phyloP scores from a whole-genome alignment of 2,329 filamentous ascomycete species.

The Phyllosticta citriasiana region DNA sequence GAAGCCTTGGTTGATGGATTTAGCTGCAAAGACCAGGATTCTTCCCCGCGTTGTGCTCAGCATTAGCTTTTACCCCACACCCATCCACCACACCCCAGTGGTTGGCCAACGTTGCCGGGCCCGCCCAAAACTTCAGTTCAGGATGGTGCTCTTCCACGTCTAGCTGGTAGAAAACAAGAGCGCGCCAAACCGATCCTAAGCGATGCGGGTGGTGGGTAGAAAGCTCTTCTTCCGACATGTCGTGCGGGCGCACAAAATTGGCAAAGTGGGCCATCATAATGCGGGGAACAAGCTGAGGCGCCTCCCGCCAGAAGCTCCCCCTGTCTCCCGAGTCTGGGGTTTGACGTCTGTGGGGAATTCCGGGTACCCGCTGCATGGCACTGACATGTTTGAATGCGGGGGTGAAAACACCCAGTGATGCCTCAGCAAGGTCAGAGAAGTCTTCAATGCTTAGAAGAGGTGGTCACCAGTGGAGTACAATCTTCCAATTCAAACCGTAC shows the following conservation, averaged over 20 bases:
- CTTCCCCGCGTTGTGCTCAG: constrained; percentile 7
- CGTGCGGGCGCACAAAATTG: neutral
- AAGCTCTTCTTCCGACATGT: neutral
- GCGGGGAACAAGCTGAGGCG: constrained; percentile 10
- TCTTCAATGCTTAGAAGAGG: neutral
- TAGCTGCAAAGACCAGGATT: constrained; percentile 5
- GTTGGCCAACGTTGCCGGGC: neutral
- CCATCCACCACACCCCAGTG: neutral
- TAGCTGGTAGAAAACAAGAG: neutral
- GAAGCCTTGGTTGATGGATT: neutral
- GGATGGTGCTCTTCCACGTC: neutral
- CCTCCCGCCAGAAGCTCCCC: neutral
- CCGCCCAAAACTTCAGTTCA: neutral
- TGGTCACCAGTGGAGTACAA: neutral
- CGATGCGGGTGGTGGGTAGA: neutral
- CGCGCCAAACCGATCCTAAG: neutral
- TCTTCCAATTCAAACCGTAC: neutral
- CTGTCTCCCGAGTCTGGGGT: neutral
- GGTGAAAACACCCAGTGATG: neutral
- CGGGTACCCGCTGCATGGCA: neutral
- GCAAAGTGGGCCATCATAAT: neutral
- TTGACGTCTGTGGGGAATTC: constrained; percentile 5
- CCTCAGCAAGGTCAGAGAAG: neutral
- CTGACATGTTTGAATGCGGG: neutral
- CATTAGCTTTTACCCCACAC: constrained; percentile 9